Base-by-base conservation (phyloP, 2,329 filamentous ascomycete species). In the Fusarium compactum region DNA sequence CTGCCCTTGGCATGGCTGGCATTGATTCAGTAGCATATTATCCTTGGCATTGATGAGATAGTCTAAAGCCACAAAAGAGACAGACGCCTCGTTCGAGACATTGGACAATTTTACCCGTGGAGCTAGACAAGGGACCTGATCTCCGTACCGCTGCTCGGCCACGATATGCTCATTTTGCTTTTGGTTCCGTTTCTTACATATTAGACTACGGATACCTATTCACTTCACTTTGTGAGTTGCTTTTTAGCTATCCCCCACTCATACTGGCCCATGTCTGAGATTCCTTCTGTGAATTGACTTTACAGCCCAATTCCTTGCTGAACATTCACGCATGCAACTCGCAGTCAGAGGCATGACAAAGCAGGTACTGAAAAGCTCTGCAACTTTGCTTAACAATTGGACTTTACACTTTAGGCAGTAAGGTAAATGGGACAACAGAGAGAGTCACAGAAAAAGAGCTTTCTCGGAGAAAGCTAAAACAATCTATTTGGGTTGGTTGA, bases 211-310 rank as follows among this genome's bases (percentile, higher is more conserved):
- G 9, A 29, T 29, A 29, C 27, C 27, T 53, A 30, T 51, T 62
- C n/a, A 62, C 66, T 48, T 52, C 15, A 34, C 32, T 34, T 34
- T 34, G 9, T 52, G 43, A 54, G 27, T 43, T 61, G 43, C 41
- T 46, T 52, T 29, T 58, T 38, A 20, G 14, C 24, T 40, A 38
- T 50, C 52, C 66, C 45, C 67, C 66, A 69, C 67, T 45, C 61
- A 62, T 52, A 56, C 46, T 52, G 20, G 25, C 32, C 44, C 27
- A 43, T 9, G 52, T 44, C 34, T 40, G 41, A 57, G 51, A 54
- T 67, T 58, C 47, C 46, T 66, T 44, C 24, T 50, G 53, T 52
- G 62, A 66, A 67, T 70, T 66, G 67, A 50, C 64, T 70, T 67
- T 30, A 51, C 25, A 29, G 25, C n/a, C 54, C 47, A 58, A 63